Conservation (phyloP, 352 stramenopile species). For the Peronospora destructor region DNA sequence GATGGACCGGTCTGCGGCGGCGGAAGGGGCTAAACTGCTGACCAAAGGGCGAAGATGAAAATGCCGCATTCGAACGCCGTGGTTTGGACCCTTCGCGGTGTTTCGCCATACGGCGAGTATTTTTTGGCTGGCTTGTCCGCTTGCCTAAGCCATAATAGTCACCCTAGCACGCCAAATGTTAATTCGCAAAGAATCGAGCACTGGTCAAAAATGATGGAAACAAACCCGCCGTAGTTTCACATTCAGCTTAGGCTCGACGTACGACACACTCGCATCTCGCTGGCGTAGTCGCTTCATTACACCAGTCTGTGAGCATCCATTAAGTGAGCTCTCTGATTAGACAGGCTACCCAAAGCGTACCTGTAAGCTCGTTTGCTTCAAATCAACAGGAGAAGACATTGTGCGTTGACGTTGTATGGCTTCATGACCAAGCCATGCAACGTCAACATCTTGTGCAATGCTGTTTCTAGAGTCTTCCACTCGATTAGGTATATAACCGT, state of each 20-base stretch:
- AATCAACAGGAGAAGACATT: not conserved
- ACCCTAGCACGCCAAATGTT: conserved; percentile 27
- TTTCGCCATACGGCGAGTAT: conserved; percentile 13
- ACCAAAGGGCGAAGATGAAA: conserved; percentile 12
- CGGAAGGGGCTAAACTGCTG: conserved; percentile 19
- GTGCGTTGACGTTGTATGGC: not conserved
- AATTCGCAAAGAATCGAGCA: not conserved
- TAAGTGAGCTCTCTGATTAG: not conserved
- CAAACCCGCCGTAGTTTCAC: conserved; percentile 51
- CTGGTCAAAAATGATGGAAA: not conserved
- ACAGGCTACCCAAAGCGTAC: conserved; percentile 5
- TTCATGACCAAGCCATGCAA: not conserved
- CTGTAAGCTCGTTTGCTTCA: conserved; percentile 8
- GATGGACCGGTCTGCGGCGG: conserved; percentile 21
- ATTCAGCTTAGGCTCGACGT: conserved; percentile 56
- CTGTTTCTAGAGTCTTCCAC: not conserved
- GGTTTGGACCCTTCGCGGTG: conserved; percentile 9
- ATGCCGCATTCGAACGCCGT: conserved; percentile 14
- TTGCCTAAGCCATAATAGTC: conserved; percentile 62
- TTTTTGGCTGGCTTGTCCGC: conserved; percentile 13
- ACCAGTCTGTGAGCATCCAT: conserved; percentile 7
- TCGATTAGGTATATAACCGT: not conserved
- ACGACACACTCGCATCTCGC: conserved; percentile 38
- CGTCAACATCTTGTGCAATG: not conserved
- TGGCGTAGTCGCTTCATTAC: conserved; percentile 30